Conservation (phyloP, 2,329 filamentous ascomycete genomes). For the Pseudocercospora cruenta region DNA sequence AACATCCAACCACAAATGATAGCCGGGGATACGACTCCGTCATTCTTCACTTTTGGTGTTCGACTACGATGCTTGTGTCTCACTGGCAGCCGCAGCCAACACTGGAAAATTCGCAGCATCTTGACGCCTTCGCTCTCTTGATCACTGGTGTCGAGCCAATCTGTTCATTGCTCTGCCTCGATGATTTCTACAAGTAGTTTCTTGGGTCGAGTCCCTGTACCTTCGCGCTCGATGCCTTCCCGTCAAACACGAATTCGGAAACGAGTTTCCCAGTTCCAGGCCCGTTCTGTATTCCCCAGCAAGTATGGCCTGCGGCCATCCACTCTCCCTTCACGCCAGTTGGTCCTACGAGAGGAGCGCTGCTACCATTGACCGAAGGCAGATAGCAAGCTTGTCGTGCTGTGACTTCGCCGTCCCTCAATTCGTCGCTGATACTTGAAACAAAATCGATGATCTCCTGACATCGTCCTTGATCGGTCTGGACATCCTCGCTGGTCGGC, state of each 20-base stretch:
- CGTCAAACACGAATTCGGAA: constrained; percentile 52
- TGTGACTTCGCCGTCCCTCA: constrained; percentile 59
- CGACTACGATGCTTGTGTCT: neutral
- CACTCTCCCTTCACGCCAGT: constrained; percentile 74
- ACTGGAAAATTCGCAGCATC: neutral
- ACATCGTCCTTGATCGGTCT: constrained; percentile 74
- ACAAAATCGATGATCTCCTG: constrained; percentile 86
- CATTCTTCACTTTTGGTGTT: neutral
- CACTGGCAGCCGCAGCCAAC: neutral
- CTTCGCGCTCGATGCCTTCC: constrained; percentile 47
- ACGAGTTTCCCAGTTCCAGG: constrained; percentile 69
- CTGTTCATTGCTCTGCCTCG: neutral
- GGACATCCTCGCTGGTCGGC: constrained; percentile 72
- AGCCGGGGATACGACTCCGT: neutral
- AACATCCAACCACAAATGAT: neutral
- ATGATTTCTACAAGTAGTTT: constrained; percentile 22
- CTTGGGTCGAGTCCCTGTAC: constrained; percentile 48
- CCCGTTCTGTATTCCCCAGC: constrained; percentile 97
- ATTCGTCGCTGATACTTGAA: constrained; percentile 56
- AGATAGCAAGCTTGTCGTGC: constrained; percentile 90
- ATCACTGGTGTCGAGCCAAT: neutral
- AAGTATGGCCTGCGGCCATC: constrained; percentile 88
- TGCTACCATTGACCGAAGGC: constrained; percentile 66
- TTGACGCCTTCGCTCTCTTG: neutral
- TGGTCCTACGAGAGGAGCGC: constrained; percentile 75